Base-by-base conservation (phyloP, 2,329 filamentous ascomycete genomes). In the Nakataea oryzae region DNA sequence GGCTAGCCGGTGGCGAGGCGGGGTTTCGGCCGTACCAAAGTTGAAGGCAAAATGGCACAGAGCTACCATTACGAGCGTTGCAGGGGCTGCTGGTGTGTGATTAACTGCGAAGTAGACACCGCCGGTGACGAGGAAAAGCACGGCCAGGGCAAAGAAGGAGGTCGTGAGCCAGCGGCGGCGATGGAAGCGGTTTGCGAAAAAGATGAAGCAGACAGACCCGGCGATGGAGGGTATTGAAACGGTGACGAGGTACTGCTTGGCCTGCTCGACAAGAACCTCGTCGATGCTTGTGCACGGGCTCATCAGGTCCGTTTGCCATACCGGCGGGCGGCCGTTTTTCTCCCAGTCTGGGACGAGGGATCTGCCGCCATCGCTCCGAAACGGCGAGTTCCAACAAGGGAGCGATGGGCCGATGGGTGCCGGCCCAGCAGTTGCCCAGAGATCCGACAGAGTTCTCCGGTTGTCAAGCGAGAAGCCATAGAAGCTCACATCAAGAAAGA, bases 401-500 rank as follows among this genome's bases (percentile, higher is more conserved):
- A 82, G 74, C 17, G 66, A 68, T 2, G 71, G 63, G 62, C 76
- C 70, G 60, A 81, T 72, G 2, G 65, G 65, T 0, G 71, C 69
- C 2, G 71, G 68, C 1, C 64, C 61, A 0, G 67, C 71, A 0
- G 77, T 79, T 12, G 73, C 74, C 76, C 76, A 79, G 61, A 78
- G 71, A 56, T 77, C 76, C 27, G 75, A 73, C 2, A 78, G 68
- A 0, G 75, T 77, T 8, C 73, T 72, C 59, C 75, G 68, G 62
- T 78, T 78, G 59, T 79, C 79, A 6, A 84, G 73, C 3, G 78
- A 78, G 62, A 84, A 79, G 3, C 81, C 82, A 64, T 83, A 84
- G 65, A 84, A 84, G 17, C 79, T 79, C n/a, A 84, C 72, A 62
- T 85, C 82, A 13, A 85, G 73, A 6, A 82, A 75, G 41, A 83